A percentile compares a stretch with the other conserved stretches of the same genome.
These are phyloP conservation scores for Trichosporon coremiiforme DNA, from an alignment of 1,284 basidiomycete species.

Conservation along the genomic window DNA sequence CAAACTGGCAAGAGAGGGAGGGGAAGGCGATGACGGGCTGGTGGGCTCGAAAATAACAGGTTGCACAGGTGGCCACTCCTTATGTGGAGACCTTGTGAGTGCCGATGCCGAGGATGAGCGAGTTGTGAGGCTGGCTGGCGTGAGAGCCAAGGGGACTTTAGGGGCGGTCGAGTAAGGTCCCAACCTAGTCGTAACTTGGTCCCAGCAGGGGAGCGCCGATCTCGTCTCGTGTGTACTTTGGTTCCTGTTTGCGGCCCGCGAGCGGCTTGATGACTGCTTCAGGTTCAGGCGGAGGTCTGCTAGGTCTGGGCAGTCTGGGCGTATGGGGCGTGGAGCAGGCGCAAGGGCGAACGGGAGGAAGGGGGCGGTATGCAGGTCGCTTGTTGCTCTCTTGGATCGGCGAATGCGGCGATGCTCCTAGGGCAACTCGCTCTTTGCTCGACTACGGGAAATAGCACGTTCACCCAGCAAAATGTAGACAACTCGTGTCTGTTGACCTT, in stretches of 20 bases:
- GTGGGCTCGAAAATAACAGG: conserved; percentile 6
- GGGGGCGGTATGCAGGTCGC: not conserved
- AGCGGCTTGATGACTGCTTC: not conserved
- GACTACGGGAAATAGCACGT: not conserved
- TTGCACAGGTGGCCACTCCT: not conserved
- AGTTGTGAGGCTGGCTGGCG: not conserved
- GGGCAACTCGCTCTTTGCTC: not conserved
- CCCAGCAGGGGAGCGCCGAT: not conserved
- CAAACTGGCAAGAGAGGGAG: not conserved
- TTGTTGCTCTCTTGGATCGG: not conserved
- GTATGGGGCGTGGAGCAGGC: not conserved
- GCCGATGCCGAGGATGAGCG: conserved; percentile 4
- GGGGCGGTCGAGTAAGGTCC: conserved; percentile 11
- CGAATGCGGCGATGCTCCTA: not conserved
- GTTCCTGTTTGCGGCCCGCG: conserved; percentile 10
- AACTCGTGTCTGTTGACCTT: not conserved
- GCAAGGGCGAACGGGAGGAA: not conserved
- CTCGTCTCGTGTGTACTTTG: not conserved
- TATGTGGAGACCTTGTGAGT: not conserved
- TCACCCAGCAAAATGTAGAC: not conserved
- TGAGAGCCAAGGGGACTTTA: not conserved
- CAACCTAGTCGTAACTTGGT: not conserved
- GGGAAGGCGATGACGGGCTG: not conserved
- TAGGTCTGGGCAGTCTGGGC: too few relatives aligned
- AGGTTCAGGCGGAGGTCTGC: not conserved